A percentile compares a stretch with the other conserved stretches of the same genome.
These are phyloP conservation scores for Boletus tomentosulus DNA, from an alignment of 768 basidiomycete genomes.

Conservation along the genomic window DNA sequence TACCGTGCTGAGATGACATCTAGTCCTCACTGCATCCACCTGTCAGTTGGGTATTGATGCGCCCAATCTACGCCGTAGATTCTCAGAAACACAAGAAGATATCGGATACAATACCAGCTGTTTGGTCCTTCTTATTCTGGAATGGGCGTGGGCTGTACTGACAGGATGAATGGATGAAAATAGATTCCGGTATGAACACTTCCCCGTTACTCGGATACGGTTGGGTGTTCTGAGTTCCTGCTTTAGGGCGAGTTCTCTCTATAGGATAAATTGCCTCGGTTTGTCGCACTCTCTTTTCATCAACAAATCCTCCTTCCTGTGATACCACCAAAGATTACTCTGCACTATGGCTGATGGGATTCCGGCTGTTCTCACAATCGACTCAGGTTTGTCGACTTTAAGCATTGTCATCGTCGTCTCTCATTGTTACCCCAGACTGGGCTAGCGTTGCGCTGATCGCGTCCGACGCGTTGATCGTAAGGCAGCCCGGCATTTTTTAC, in stretches of 20 bases:
- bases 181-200: not conserved
- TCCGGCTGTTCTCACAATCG: not conserved
- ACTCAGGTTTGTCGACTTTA: not conserved
- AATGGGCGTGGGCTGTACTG: too few relatives aligned
- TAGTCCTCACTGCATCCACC: too few relatives aligned
- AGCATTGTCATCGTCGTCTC: not conserved
- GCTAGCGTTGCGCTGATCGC: not conserved
- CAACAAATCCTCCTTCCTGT: not conserved
- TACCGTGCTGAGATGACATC: too few relatives aligned
- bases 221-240: not conserved
- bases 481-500: not conserved
- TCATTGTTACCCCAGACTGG: not conserved
- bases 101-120: too few relatives aligned
- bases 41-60: too few relatives aligned
- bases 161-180: not conserved
- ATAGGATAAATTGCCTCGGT: not conserved
- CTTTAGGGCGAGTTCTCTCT: not conserved
- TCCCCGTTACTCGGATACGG: too few relatives aligned
- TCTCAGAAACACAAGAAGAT: too few relatives aligned
- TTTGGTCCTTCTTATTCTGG: too few relatives aligned
- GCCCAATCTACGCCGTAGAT: too few relatives aligned
- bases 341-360: not conserved
- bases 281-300: not conserved
- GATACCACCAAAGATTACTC: not conserved
- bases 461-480: not conserved